Evolutionary conservation across 164 flowering plant genomes (phyloP).

Genomic region (Stephania japonica): DNA sequence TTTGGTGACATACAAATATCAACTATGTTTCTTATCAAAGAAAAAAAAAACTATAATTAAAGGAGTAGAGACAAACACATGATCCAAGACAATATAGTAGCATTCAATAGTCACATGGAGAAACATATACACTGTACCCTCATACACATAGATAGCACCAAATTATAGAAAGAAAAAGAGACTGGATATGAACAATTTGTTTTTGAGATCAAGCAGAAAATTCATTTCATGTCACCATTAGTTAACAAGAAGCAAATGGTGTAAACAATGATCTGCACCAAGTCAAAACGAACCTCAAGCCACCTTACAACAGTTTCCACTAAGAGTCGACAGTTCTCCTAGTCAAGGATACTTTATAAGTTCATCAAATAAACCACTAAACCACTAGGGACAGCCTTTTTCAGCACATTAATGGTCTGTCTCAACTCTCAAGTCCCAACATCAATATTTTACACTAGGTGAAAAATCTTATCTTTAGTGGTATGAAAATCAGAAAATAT

Average conservation of each 20-base stretch:
- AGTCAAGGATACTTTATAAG: not conserved
- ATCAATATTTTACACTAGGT: not conserved
- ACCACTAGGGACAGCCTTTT: not conserved
- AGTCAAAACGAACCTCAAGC: not conserved
- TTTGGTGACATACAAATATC: no score
- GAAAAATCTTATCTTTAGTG: not conserved
- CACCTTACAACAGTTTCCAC: not conserved
- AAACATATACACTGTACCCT: no score
- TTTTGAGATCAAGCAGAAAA: not conserved
- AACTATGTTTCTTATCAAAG: no score
- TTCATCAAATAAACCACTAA: not conserved
- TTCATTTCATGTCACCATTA: not conserved
- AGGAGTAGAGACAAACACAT: no score
- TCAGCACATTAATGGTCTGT: not conserved
- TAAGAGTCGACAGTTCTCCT: not conserved
- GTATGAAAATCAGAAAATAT: not conserved
- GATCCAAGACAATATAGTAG: no score
- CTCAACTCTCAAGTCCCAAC: not conserved
- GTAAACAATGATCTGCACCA: not conserved
- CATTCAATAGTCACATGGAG: no score
- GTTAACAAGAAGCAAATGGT: not conserved
- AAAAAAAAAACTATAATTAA: no score
- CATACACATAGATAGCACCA: no score
- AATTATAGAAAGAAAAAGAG: no score
- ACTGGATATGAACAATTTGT: not conserved